Conservation (phyloP, 1,284 basidiomycete species). For the Quambalaria eucalypti region DNA sequence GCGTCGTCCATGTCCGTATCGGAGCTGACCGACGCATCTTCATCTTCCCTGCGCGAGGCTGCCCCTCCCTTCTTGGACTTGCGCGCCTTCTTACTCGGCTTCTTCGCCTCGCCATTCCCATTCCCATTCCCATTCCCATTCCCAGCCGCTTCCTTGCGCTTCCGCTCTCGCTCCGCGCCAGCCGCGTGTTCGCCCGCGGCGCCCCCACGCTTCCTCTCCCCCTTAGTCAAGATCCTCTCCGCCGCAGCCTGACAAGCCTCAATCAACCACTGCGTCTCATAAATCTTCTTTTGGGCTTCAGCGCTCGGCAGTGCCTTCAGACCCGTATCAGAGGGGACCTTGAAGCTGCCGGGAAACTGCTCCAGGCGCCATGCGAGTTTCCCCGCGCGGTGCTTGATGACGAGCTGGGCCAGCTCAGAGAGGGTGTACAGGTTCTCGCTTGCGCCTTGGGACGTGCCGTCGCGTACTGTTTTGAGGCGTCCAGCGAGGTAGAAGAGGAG, state of each 20-base stretch:
- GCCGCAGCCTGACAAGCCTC: background rate
- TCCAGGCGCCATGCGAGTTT: constrained; percentile 65
- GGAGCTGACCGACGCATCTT: constrained; percentile 26
- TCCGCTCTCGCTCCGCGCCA: too few relatives aligned
- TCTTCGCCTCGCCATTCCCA: background rate
- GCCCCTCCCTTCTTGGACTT: constrained; percentile 13
- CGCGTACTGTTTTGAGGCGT: constrained; percentile 76
- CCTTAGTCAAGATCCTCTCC: background rate
- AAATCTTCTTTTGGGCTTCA: constrained; percentile 28
- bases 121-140: background rate
- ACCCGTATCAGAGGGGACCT: constrained; percentile 67
- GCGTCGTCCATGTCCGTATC: constrained; percentile 1
- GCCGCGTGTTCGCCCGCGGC: background rate
- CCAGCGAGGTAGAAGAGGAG: constrained; percentile 72
- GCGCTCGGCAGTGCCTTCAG: constrained; percentile 50
- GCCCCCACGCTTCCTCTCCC: constrained; percentile 5
- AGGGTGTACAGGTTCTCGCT: constrained; percentile 70
- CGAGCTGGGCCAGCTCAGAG: constrained; percentile 75
- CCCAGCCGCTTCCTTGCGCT: background rate
- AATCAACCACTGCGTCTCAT: background rate
- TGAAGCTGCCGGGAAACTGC: constrained; percentile 70
- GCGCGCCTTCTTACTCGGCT: constrained; percentile 1
- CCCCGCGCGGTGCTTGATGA: constrained; percentile 66
- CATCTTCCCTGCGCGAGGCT: constrained; percentile 16
- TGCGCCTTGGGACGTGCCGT: constrained; percentile 49